These are phyloP conservation scores for Blastomyces emzantsi DNA, from an alignment of 2,329 filamentous ascomycete genomes.

Conservation along the genomic window DNA sequence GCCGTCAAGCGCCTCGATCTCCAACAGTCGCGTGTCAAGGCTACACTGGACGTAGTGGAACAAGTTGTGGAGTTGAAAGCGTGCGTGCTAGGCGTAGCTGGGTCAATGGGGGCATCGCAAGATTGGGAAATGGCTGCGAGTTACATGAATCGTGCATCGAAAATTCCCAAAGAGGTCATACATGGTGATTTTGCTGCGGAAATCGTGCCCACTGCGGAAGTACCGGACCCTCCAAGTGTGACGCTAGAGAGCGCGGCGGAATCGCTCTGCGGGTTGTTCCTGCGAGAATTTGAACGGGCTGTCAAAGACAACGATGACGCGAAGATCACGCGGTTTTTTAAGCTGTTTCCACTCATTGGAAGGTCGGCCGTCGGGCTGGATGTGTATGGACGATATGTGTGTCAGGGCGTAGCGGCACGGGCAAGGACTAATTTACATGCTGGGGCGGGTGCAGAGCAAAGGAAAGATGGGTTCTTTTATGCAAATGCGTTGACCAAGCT, in stretches of 20 bases:
- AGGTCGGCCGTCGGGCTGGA: conserved; percentile 82
- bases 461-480: conserved; percentile 80
- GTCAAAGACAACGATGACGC: conserved; percentile 77
- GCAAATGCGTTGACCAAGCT: conserved; percentile 81
- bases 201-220: conserved; percentile 91
- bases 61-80: conserved; percentile 96
- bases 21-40: conserved; percentile 84
- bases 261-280: conserved; percentile 79
- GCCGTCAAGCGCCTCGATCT: conserved; percentile 81
- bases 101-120: conserved; percentile 94
- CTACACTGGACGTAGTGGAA: conserved; percentile 84
- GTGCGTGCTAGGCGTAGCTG: conserved; percentile 86
- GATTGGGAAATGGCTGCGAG: conserved; percentile 96
- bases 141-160: conserved; percentile 74
- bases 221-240: conserved; percentile 79
- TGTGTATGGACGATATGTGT: conserved; percentile 93
- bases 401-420: conserved; percentile 79
- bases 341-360: conserved; percentile 90
- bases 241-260: conserved; percentile 83
- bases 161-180: conserved; percentile 70
- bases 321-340: conserved; percentile 93
- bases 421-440: conserved; percentile 74
- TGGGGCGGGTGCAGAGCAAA: conserved; percentile 48
- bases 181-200: conserved; percentile 79
- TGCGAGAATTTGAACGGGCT: conserved; percentile 91